A percentile compares a stretch with the other conserved stretches of the same genome.
phyloP scores from a whole-genome alignment of 768 basidiomycete species.

The Postia placenta region DNA sequence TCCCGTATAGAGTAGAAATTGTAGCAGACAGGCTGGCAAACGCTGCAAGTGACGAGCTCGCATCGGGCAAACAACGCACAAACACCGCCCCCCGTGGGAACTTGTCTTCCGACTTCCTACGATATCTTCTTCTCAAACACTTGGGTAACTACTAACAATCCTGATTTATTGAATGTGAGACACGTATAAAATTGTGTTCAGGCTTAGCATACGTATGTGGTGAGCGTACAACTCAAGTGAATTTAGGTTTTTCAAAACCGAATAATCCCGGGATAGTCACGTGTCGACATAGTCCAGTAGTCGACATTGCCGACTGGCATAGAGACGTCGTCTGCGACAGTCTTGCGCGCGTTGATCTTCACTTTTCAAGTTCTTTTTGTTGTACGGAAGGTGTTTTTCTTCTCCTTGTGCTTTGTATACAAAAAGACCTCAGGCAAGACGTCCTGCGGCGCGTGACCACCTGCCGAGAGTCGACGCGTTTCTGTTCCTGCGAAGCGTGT shows the following conservation, averaged over 20 bases:
- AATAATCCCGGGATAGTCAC: background rate
- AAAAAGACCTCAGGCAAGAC: too few relatives aligned
- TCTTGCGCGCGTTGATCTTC: too few relatives aligned
- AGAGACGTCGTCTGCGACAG: too few relatives aligned
- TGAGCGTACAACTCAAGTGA: too few relatives aligned
- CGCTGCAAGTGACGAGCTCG: conserved; percentile 1
- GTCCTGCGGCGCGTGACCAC: background rate
- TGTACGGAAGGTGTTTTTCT: background rate
- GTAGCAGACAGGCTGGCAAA: conserved; percentile 2
- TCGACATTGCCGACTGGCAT: too few relatives aligned
- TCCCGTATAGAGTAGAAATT: conserved; percentile 18
- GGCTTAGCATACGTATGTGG: too few relatives aligned
- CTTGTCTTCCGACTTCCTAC: conserved; percentile 1
- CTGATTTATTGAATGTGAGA: too few relatives aligned
- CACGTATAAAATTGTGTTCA: too few relatives aligned
- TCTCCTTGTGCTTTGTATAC: background rate
- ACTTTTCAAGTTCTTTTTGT: too few relatives aligned
- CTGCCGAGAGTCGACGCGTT: conserved; percentile 6
- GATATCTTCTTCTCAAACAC: too few relatives aligned
- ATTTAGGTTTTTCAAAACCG: too few relatives aligned
- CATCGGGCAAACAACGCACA: conserved; percentile 4
- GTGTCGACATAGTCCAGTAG: background rate
- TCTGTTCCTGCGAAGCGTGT: conserved; percentile 2
- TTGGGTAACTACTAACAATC: too few relatives aligned
- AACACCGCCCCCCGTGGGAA: conserved; percentile 1